Conservation (phyloP, 441 rosid species). For the Adansonia grandidieri region DNA sequence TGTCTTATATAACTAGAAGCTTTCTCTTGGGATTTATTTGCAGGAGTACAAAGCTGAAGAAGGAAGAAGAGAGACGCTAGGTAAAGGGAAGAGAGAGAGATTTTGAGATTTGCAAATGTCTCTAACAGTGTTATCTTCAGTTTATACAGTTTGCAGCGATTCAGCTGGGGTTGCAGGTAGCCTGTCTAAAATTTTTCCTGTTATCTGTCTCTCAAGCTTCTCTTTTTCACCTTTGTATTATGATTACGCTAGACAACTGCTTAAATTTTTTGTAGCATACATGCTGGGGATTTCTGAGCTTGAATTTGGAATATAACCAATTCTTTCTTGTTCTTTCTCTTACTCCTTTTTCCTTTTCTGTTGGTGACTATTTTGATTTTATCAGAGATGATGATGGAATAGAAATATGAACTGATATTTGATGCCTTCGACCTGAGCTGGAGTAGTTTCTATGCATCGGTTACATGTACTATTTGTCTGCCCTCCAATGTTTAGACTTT, state of each 20-base stretch:
- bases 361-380: not conserved
- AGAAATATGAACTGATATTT: not conserved
- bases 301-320: too few relatives aligned
- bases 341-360: not conserved
- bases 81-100: not conserved
- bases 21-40: constrained; percentile 9
- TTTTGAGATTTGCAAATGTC: constrained; percentile 28
- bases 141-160: constrained; percentile 39
- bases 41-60: constrained; percentile 21
- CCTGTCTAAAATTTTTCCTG: constrained; percentile 1
- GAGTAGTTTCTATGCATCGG: not conserved
- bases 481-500: not conserved
- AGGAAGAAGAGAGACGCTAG: not conserved
- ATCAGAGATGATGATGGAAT: not conserved
- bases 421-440: not conserved
- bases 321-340: not conserved
- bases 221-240: not conserved
- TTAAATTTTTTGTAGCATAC: not conserved
- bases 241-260: not conserved
- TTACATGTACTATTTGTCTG: not conserved
- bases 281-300: not conserved
- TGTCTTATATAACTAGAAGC: not conserved
- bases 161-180: constrained; percentile 68
- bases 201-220: not conserved
- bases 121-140: constrained; percentile 31